These are phyloP conservation scores for Macrolepiota fuliginosa DNA, from an alignment of 768 basidiomycete species.

Conservation along the genomic window DNA sequence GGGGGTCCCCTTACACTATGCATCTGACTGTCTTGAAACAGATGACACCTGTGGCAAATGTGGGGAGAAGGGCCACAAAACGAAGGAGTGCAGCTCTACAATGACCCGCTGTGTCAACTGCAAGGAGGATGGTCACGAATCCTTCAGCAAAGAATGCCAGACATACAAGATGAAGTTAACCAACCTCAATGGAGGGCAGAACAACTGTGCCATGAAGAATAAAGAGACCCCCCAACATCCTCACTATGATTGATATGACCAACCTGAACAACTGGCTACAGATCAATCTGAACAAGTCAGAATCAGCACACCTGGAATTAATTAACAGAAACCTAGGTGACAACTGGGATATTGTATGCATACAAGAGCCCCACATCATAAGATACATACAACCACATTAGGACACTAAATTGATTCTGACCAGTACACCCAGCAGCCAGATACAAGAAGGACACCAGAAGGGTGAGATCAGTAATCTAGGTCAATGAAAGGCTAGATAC, in stretches of 20 bases:
- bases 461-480: constrained; percentile 19
- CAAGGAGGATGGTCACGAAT: neutral
- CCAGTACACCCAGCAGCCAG: constrained; percentile 18
- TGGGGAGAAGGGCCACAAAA: neutral
- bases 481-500: constrained; percentile 16
- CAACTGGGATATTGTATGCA: constrained; percentile 28
- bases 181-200: too few species aligned
- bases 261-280: neutral
- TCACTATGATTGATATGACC: neutral
- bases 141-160: neutral
- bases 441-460: neutral
- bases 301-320: constrained; percentile 14
- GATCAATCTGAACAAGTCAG: constrained; percentile 16
- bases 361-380: constrained; percentile 40
- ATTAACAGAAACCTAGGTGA: constrained; percentile 12
- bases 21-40: neutral
- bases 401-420: constrained; percentile 17
- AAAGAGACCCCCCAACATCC: too few species aligned
- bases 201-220: too few species aligned
- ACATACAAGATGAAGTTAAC: neutral
- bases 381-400: constrained; percentile 14
- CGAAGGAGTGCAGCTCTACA: neutral
- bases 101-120: neutral
- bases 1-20: too few species aligned
- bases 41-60: neutral